Conservation (phyloP, 169 alveolate genomes). For the Theileria orientalis region DNA sequence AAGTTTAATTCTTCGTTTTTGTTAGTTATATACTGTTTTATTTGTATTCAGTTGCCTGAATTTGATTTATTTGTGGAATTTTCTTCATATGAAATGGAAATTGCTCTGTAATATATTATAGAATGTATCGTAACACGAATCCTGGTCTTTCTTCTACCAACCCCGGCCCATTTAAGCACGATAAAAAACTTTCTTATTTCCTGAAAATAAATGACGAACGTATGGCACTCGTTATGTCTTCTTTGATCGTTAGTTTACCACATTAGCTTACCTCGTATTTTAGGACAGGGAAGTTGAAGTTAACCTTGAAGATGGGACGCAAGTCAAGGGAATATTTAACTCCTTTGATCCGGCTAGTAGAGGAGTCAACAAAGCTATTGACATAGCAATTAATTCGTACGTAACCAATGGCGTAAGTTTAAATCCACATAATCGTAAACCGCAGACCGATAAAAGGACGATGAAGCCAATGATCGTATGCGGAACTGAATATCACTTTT, state of each 20-base stretch:
- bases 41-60: too few relatives aligned
- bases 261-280: neutral
- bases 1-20: too few relatives aligned
- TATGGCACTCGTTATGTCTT: slow-evolving; percentile 49
- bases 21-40: too few relatives aligned
- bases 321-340: slow-evolving; percentile 36
- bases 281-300: slow-evolving; percentile 57
- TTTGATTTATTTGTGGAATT: too few relatives aligned
- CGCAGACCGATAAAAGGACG: slow-evolving; percentile 5
- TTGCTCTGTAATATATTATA: neutral
- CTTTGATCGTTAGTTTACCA: slow-evolving; percentile 16
- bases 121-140: slow-evolving; percentile 13
- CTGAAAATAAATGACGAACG: slow-evolving; percentile 53
- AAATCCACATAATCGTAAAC: neutral
- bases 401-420: slow-evolving; percentile 8
- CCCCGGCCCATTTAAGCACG: slow-evolving; percentile 9
- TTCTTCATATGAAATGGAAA: too few relatives aligned
- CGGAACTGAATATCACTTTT: slow-evolving; percentile 46
- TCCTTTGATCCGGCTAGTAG: slow-evolving; percentile 39
- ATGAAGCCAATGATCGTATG: slow-evolving; percentile 11
- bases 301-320: slow-evolving; percentile 25
- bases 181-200: slow-evolving; percentile 2
- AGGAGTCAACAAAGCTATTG: slow-evolving; percentile 17
- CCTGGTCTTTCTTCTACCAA: neutral
- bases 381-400: slow-evolving; percentile 39